A percentile compares a stretch with the other conserved stretches of the same genome.
Evolutionary conservation across 805 yeast species (phyloP).

Genomic region (Wickerhamomyces alni): DNA sequence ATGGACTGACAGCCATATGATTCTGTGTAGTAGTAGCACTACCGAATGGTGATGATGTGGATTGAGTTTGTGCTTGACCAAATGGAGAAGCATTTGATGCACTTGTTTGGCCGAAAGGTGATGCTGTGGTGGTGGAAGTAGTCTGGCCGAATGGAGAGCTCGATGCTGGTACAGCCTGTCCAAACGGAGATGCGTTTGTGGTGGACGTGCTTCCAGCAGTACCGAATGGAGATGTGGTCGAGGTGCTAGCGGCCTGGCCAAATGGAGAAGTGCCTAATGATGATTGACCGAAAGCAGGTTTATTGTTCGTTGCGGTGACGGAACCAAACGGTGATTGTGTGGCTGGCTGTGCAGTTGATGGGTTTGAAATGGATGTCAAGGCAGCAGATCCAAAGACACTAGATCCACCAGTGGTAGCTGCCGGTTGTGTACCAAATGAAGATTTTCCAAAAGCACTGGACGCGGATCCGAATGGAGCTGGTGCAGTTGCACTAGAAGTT

Average conservation of each 20-base stretch:
- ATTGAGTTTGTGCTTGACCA: conserved; percentile 1
- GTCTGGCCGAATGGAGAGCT: conserved; percentile 5
- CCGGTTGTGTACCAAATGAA: conserved; percentile 1
- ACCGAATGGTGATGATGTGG: conserved; percentile 1
- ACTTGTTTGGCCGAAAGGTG: not conserved
- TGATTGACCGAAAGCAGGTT: no score
- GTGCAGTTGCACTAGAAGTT: no score
- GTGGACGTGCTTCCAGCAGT: conserved; percentile 2
- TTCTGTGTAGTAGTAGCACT: not conserved
- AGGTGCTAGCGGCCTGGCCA: conserved; percentile 1
- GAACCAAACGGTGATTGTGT: no score
- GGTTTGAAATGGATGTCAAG: no score
- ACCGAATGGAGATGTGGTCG: conserved; percentile 3
- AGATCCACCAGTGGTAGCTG: not conserved
- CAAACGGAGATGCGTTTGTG: conserved; percentile 15
- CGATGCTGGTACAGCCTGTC: conserved; percentile 7
- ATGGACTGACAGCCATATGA: not conserved
- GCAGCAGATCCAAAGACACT: conserved; percentile 2
- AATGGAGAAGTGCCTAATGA: no score
- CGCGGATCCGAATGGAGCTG: not conserved
- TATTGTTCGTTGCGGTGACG: no score
- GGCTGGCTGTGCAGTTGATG: no score
- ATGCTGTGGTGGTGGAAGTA: not conserved
- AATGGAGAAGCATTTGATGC: conserved; percentile 1
- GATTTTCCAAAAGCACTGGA: not conserved